These are phyloP conservation scores for Collariella sp. DNA, from an alignment of 495 filamentous ascomycete genomes.

Conservation along the genomic window DNA sequence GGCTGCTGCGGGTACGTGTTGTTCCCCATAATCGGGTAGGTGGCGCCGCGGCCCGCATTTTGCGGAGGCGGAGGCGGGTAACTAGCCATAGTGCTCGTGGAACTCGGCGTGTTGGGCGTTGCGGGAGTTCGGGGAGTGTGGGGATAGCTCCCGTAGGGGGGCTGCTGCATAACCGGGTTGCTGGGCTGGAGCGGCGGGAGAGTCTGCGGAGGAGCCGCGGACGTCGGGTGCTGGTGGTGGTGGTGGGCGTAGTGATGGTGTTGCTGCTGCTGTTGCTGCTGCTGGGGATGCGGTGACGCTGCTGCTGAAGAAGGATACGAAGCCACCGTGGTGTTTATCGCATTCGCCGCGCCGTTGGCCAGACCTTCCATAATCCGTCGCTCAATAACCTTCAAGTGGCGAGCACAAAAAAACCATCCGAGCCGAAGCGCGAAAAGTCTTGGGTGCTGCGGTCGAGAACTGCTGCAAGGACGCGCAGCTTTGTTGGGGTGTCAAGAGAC, in stretches of 20 bases:
- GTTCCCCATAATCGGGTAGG: conserved; percentile 39
- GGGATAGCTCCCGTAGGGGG: conserved; percentile 50
- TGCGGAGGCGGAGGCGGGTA: conserved; percentile 51
- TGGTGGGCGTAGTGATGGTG: conserved; percentile 39
- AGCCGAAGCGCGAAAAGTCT: conserved; percentile 23
- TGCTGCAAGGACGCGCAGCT: background rate
- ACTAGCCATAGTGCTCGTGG: conserved; percentile 52
- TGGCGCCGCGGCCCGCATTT: conserved; percentile 45
- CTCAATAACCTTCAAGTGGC: conserved; percentile 21
- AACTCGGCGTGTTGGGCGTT: conserved; percentile 53
- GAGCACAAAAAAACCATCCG: conserved; percentile 29
- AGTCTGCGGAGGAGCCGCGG: conserved; percentile 53
- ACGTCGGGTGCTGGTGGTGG: conserved; percentile 41
- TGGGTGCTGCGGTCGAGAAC: conserved; percentile 8
- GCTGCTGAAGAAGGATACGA: conserved; percentile 29
- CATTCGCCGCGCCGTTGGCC: conserved; percentile 30
- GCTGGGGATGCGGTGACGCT: conserved; percentile 19
- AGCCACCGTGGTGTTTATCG: conserved; percentile 31
- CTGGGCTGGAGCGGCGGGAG: conserved; percentile 62
- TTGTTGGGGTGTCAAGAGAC: conserved; percentile 2
- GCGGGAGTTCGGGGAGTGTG: conserved; percentile 56
- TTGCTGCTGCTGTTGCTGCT: conserved; percentile 2
- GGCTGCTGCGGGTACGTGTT: conserved; percentile 44
- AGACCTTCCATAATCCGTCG: conserved; percentile 35
- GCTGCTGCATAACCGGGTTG: conserved; percentile 51